Evolutionary conservation across 2,329 filamentous ascomycete genomes (phyloP).

Genomic region (Incumbomyces delicatus): DNA sequence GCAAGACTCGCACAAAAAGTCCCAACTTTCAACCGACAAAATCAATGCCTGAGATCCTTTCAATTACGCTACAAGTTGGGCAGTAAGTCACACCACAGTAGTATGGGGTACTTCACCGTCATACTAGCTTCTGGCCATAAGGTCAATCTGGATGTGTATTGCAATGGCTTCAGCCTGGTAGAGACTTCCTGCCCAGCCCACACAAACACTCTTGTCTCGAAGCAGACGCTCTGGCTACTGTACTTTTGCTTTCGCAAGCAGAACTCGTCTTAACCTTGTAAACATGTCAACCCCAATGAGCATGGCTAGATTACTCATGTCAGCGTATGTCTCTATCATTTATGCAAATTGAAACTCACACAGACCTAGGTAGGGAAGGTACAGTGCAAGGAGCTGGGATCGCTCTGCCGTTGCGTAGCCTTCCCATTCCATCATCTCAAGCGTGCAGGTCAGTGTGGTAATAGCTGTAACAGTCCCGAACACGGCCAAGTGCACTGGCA

Average conservation of each 20-base stretch:
- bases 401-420: constrained; percentile 38
- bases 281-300: constrained; percentile 9
- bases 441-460: constrained; percentile 54
- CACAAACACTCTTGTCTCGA: too few species aligned
- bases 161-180: too few species aligned
- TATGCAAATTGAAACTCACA: constrained; percentile 33
- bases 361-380: constrained; percentile 48
- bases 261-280: background rate
- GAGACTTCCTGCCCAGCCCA: too few species aligned
- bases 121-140: too few species aligned
- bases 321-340: background rate
- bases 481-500: constrained; percentile 51
- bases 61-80: too few species aligned
- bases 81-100: too few species aligned
- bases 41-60: too few species aligned
- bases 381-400: constrained; percentile 41
- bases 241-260: constrained; percentile 2
- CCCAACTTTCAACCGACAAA: too few species aligned
- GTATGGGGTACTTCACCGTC: too few species aligned
- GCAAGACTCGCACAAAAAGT: too few species aligned
- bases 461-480: constrained; percentile 51
- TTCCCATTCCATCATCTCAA: constrained; percentile 50
- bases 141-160: too few species aligned
- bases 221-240: background rate
- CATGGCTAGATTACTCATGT: constrained; percentile 1